Evolutionary conservation across 441 rosid species (phyloP).

Genomic region (Populus trichocarpa): DNA sequence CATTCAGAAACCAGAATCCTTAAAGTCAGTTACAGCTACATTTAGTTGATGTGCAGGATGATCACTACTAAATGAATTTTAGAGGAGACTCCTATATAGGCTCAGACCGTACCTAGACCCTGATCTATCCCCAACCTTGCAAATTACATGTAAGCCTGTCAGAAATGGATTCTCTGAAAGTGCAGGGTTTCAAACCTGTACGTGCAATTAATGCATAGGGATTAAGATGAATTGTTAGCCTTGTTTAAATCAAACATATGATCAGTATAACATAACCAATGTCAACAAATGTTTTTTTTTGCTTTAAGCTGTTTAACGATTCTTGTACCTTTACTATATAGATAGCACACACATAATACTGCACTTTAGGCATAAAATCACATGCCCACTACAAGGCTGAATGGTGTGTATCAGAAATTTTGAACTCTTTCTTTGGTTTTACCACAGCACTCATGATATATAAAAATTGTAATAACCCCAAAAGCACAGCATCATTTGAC

Average conservation of each 20-base stretch:
- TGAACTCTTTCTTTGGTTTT: neutral
- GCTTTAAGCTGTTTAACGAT: neutral
- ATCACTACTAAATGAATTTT: neutral
- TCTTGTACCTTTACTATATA: neutral
- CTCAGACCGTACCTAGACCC: neutral
- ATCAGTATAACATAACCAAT: neutral
- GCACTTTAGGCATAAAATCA: neutral
- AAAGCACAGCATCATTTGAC: neutral
- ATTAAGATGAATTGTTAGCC: neutral
- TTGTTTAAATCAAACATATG: neutral
- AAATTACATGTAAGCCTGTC: neutral
- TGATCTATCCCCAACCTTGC: neutral
- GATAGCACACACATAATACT: neutral
- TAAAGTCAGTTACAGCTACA: neutral
- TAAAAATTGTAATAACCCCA: neutral
- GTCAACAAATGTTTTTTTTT: neutral
- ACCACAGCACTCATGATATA: neutral
- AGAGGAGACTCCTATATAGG: neutral
- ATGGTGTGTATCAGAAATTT: neutral
- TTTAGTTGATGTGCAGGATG: neutral
- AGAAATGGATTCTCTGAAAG: neutral
- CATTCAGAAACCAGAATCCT: neutral
- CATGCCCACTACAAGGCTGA: neutral
- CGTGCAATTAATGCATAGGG: neutral
- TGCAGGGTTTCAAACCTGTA: neutral